Evolutionary conservation across 768 basidiomycete species (phyloP), one percentile per base, ranked within the genome.

Genomic region (Trametes cinnabarina): DNA sequence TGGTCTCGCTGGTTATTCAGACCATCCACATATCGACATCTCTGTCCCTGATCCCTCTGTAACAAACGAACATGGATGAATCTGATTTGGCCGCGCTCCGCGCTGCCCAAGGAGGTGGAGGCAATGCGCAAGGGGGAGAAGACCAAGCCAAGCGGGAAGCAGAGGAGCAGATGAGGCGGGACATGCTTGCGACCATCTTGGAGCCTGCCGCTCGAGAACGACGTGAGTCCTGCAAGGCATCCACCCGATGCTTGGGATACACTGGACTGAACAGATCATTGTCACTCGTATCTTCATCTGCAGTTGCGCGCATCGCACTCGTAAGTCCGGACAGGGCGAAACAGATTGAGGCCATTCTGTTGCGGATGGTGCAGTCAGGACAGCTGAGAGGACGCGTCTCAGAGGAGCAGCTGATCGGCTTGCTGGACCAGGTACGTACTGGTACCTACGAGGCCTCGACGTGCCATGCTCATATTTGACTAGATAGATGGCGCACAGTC

Each of bases 251-350:
- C 34, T 39, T 39, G 37, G n/a, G 9, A n/a, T 15, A 15, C 37
- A n/a, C 17, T n/a, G 14, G 17, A n/a, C n/a, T 49, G 44, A 53
- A 4, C 26, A 51, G 32, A 17, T 47, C n/a, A 12, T 22, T 32
- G 2, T 28, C 4, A 17, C 37, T 53, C 35, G 25, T 47, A 43
- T 32, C 19, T 12, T n/a, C n/a, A n/a, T 44, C n/a, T 28, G 22
- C 11, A 96, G 93, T 95, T 55, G 86, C 90, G 10, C 85, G 94
- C 47, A 95, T 96, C 62, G 82, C 87, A 4, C 83, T 96, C 26
- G 94, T 95, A 64, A 89, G 90, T 63, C 87, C 91, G 0, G 85
- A 90, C 39, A 78, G 91, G 68, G 88, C 92, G 17, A 80, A 80
- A 61, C 85, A 92, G 69, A 90, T 96, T 63, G 90, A 94, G 72